Base-by-base conservation (phyloP, 2,329 filamentous ascomycete species). In the Thyridium curvatum region DNA sequence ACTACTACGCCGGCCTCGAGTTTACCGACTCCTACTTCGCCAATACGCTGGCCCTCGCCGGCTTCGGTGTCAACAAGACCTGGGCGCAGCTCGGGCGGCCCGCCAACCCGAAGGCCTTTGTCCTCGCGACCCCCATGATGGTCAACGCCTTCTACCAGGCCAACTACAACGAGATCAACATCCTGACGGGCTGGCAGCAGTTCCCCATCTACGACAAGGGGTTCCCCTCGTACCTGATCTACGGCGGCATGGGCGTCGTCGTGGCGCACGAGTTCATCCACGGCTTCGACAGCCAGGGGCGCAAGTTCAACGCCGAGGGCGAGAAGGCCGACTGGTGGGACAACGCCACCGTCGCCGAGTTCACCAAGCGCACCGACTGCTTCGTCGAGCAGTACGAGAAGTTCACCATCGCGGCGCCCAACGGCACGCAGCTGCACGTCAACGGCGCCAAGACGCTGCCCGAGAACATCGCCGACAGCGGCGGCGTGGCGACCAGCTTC, bases 131-230 rank as follows among this genome's bases (percentile, higher is more conserved):
- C 15, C 72, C 74, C 1, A 68, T 74, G 6, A 78, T 72, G 2
- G 70, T 77, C 18, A 80, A 82, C 48, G 78, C 78, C 6, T 79
- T 80, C 48, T 82, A 82, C 55, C 77, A 77, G 41, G 74, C 74
- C 29, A 69, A 71, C 2, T 73, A 73, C 12, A 81, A 82, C 45
- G 76, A 80, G 44, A 82, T 82, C 39, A 76, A 79, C 12, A 82
- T 83, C 55, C 78, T 77, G 0, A 77, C 78, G 3, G 79, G 75
- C 0, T 82, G 82, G 38, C 79, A 82, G 77, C 77, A 82, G 50
- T 69, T 74, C 3, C 79, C 79, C 2, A 68, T 76, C 10, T 82
- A 82, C 49, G 70, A 77, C 40, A 66, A 52, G 65, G 41, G 60
- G 61, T 32, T 79, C 68, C 13, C 64, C 64, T 44, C 79, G 72